Evolutionary conservation across 2,329 filamentous ascomycete genomes (phyloP).

Genomic region (Paraconiothyrium brasiliense): DNA sequence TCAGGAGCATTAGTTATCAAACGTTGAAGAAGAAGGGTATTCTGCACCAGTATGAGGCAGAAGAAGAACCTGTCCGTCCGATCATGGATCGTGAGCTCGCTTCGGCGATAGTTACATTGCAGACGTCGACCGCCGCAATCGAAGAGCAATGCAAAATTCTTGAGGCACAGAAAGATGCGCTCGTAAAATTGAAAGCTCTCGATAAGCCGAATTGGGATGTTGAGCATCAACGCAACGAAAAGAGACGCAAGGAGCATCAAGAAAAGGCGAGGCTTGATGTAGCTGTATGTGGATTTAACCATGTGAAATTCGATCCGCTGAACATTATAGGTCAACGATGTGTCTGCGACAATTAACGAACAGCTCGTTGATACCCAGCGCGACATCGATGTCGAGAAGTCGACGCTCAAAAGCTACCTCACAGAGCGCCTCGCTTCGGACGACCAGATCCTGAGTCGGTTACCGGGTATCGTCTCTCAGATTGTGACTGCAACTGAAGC

Average conservation of each 20-base stretch:
- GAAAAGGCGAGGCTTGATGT: slow-evolving; percentile 56
- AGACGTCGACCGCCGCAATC: slow-evolving; percentile 70
- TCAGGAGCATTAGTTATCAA: slow-evolving; percentile 39
- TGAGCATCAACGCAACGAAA: slow-evolving; percentile 51
- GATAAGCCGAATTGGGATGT: slow-evolving; percentile 52
- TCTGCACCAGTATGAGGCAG: slow-evolving; percentile 41
- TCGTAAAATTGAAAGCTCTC: slow-evolving; percentile 64
- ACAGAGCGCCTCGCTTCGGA: slow-evolving; percentile 66
- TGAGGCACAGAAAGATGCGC: slow-evolving; percentile 68
- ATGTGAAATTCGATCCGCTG: neutral
- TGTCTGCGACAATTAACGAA: slow-evolving; percentile 39
- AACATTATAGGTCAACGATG: slow-evolving; percentile 39
- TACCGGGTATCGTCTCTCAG: slow-evolving; percentile 73
- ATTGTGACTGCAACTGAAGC: slow-evolving; percentile 60
- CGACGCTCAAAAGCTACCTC: slow-evolving; percentile 60
- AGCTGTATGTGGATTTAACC: slow-evolving; percentile 30
- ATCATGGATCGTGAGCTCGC: slow-evolving; percentile 69
- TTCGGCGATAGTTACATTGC: slow-evolving; percentile 70
- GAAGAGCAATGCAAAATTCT: slow-evolving; percentile 70
- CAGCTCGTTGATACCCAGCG: slow-evolving; percentile 56
- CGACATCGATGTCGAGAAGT: slow-evolving; percentile 58
- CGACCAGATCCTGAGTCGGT: slow-evolving; percentile 70
- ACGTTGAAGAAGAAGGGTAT: slow-evolving; percentile 45
- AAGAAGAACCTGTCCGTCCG: slow-evolving; percentile 51
- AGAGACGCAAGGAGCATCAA: slow-evolving; percentile 46